A percentile compares a stretch with the other conserved stretches of the same genome.
These are phyloP conservation scores for Haplographium delicatum DNA, from an alignment of 495 filamentous ascomycete species.

Conservation along the genomic window DNA sequence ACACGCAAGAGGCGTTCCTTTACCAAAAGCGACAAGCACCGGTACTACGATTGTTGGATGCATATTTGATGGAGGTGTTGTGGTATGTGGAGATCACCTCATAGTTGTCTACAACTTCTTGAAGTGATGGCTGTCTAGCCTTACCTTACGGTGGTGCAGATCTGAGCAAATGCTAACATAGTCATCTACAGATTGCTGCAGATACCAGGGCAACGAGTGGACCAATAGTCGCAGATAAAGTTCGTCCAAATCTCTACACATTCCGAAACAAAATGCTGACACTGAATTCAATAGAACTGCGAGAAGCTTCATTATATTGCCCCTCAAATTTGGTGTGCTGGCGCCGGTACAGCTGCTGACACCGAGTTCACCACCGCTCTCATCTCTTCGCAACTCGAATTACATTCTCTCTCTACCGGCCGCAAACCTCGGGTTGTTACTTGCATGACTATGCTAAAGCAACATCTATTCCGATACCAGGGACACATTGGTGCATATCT, in stretches of 20 bases:
- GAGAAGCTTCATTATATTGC: slow-evolving; percentile 99
- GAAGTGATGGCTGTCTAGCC: not conserved
- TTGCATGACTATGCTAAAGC: slow-evolving; percentile 99
- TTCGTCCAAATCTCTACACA: slow-evolving; percentile 25
- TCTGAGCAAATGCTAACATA: slow-evolving; percentile 14
- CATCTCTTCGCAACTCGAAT: slow-evolving; percentile 96
- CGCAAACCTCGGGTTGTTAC: slow-evolving; percentile 96
- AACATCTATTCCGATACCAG: slow-evolving; percentile 97
- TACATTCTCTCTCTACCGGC: slow-evolving; percentile 91
- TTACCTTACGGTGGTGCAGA: too few relatives aligned
- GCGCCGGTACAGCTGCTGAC: slow-evolving; percentile 95
- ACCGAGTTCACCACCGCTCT: slow-evolving; percentile 99
- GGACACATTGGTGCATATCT: slow-evolving; percentile 98
- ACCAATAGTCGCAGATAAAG: slow-evolving; percentile 98
- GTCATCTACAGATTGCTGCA: slow-evolving; percentile 69
- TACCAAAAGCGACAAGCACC: slow-evolving; percentile 97
- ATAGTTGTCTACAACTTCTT: not conserved
- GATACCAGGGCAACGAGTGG: slow-evolving; percentile 97
- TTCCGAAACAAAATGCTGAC: slow-evolving; percentile 5
- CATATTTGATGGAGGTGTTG: slow-evolving; percentile 93
- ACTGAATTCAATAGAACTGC: slow-evolving; percentile 64
- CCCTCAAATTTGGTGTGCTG: slow-evolving; percentile 99
- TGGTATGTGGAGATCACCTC: slow-evolving; percentile 57
- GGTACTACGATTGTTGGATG: slow-evolving; percentile 99
- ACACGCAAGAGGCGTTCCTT: slow-evolving; percentile 84